Evolutionary conservation across 225 moss, liverwort and hornwort genomes (phyloP).

Genomic region (Thuidium tamariscinum): DNA sequence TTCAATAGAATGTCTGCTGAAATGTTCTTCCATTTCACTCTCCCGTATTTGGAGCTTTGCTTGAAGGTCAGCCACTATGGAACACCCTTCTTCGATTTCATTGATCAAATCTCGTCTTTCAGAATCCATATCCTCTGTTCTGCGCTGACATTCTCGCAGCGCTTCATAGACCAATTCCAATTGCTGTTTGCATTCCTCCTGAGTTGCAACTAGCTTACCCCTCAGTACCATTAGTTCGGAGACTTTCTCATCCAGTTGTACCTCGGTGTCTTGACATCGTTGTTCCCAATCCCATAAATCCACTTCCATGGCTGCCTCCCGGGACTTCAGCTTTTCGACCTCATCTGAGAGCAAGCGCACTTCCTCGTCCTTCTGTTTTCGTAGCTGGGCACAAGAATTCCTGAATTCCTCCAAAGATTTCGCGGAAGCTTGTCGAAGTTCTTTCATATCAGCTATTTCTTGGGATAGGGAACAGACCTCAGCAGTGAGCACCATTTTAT

Average conservation of each 20-base stretch:
- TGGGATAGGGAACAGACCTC: conserved; percentile 21
- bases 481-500: conserved; percentile 14
- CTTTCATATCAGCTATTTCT: conserved; percentile 3
- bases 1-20: conserved; percentile 27
- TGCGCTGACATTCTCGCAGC: conserved; percentile 12
- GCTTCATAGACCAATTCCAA: conserved; percentile 11
- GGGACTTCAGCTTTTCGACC: conserved; percentile 11
- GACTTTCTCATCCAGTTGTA: conserved; percentile 18
- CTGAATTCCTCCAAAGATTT: conserved; percentile 2
- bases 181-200: conserved; percentile 15
- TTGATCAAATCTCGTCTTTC: conserved; percentile 22
- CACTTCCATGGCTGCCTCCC: conserved; percentile 12
- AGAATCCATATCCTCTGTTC: conserved; percentile 11
- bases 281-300: conserved; percentile 40
- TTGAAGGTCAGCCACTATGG: conserved; percentile 12
- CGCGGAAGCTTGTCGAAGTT: conserved; percentile 5
- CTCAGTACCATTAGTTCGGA: conserved; percentile 13
- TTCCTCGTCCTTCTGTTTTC: conserved; percentile 20
- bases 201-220: conserved; percentile 11
- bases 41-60: conserved; percentile 24
- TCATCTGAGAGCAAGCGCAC: not conserved
- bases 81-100: conserved; percentile 12
- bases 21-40: conserved; percentile 37
- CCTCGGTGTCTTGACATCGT: conserved; percentile 21
- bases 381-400: not conserved